Conservation (phyloP, 1,284 basidiomycete species). For the Veloboletus limbatus region DNA sequence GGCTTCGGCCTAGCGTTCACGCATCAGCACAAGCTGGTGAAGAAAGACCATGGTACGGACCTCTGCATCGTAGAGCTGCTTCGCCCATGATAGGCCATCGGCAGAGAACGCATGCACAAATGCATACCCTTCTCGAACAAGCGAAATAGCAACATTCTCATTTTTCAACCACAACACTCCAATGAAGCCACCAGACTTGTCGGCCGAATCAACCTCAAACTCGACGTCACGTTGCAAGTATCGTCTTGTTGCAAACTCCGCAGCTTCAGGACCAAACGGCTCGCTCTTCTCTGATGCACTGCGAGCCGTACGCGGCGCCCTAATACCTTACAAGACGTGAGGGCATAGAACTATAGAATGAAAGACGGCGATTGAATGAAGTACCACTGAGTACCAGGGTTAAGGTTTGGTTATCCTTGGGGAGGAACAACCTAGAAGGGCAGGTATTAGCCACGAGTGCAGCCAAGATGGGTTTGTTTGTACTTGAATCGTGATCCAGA, state of each 20-base stretch:
- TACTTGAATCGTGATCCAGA: conserved; percentile 93
- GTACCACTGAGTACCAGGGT: conserved; percentile 86
- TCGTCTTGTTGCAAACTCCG: conserved; percentile 74
- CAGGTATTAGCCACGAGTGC: conserved; percentile 6
- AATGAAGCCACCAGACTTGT: conserved; percentile 97
- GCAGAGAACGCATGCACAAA: conserved; percentile 88
- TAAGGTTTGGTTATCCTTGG: conserved; percentile 88
- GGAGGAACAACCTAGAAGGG: conserved; percentile 67
- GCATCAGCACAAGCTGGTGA: conserved; percentile 6
- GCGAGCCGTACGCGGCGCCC: conserved; percentile 79
- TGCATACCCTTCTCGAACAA: conserved; percentile 86
- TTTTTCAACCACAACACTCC: conserved; percentile 82
- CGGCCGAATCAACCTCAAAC: conserved; percentile 84
- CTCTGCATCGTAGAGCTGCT: conserved; percentile 84
- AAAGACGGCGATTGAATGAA: conserved; percentile 6
- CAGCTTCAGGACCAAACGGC: conserved; percentile 83
- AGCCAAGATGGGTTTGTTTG: conserved; percentile 4
- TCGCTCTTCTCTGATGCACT: conserved; percentile 86
- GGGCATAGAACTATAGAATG: conserved; percentile 2
- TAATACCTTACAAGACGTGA: conserved; percentile 56
- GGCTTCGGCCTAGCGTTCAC: conserved; percentile 58
- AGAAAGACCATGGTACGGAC: conserved; percentile 35
- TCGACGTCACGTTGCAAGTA: conserved; percentile 97
- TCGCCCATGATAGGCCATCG: conserved; percentile 74
- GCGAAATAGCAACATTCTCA: conserved; percentile 81